Conservation (phyloP, 176 grass and related monocot species). For the Themeda triandra region DNA sequence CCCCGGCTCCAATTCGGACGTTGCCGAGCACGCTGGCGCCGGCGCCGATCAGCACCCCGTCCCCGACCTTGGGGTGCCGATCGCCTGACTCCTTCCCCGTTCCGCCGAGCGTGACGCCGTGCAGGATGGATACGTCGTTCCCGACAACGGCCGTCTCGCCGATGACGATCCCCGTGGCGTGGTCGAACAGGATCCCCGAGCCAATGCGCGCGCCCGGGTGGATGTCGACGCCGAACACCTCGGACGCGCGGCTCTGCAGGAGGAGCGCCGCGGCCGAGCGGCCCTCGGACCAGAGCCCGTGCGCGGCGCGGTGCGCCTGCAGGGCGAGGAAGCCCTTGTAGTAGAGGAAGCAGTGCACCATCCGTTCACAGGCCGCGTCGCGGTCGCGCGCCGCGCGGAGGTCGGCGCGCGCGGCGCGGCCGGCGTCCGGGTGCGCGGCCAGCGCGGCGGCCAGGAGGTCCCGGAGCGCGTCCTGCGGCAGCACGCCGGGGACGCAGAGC, state of each 20-base stretch:
- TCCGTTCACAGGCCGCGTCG: slow-evolving; percentile 83
- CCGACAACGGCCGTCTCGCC: slow-evolving; percentile 86
- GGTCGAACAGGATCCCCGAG: slow-evolving; percentile 80
- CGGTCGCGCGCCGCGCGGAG: slow-evolving; percentile 61
- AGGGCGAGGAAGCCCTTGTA: slow-evolving; percentile 96
- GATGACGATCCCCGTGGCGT: slow-evolving; percentile 87
- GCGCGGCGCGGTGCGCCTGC: slow-evolving; percentile 78
- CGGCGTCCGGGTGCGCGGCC: slow-evolving; percentile 32
- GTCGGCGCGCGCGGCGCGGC: slow-evolving; percentile 52
- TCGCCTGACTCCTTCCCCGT: slow-evolving; percentile 77
- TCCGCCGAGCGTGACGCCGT: slow-evolving; percentile 76
- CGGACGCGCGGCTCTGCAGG: slow-evolving; percentile 84
- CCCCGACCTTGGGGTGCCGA: slow-evolving; percentile 81
- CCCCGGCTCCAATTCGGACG: slow-evolving; percentile 59
- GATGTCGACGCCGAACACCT: slow-evolving; percentile 95
- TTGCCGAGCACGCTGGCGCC: slow-evolving; percentile 81
- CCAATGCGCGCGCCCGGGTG: slow-evolving; percentile 87
- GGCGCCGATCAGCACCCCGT: slow-evolving; percentile 81
- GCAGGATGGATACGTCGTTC: slow-evolving; percentile 72
- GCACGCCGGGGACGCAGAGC: slow-evolving; percentile 50
- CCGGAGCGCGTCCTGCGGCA: slow-evolving; percentile 47
- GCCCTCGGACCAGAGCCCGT: slow-evolving; percentile 63
- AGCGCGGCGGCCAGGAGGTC: slow-evolving; percentile 49
- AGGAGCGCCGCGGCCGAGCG: slow-evolving; percentile 53
- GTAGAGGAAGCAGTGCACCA: slow-evolving; percentile 96